Conservation (phyloP, 2,329 filamentous ascomycete genomes). For the Chaetomium sp. region DNA sequence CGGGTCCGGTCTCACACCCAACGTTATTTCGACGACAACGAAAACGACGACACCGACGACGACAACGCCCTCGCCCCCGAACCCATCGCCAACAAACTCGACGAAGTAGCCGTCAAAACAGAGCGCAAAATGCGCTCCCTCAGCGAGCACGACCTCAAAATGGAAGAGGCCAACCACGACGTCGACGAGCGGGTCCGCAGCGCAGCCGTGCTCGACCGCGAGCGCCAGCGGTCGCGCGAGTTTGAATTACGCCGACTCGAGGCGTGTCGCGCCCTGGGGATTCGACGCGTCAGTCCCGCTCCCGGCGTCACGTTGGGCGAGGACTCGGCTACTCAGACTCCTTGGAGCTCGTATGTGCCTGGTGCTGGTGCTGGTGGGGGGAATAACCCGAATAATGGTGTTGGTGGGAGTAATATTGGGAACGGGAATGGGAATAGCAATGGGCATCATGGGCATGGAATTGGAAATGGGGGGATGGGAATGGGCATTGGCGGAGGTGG, state of each 20-base stretch:
- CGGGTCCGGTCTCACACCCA: slow-evolving; percentile 26
- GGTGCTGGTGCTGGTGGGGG: not conserved
- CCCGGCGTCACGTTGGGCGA: slow-evolving; percentile 14
- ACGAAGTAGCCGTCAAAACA: slow-evolving; percentile 40
- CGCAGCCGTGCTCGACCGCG: slow-evolving; percentile 31
- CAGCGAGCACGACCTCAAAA: slow-evolving; percentile 35
- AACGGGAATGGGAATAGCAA: no score
- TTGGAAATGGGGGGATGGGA: no score
- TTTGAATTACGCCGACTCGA: slow-evolving; percentile 46
- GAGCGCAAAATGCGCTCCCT: slow-evolving; percentile 39
- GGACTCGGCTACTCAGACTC: slow-evolving; percentile 9
- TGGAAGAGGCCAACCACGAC: slow-evolving; percentile 41
- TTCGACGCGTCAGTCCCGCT: slow-evolving; percentile 13
- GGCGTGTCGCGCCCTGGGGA: slow-evolving; percentile 36
- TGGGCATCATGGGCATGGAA: no score
- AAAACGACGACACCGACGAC: slow-evolving; percentile 11
- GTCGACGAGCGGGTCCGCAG: slow-evolving; percentile 35
- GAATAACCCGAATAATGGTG: no score
- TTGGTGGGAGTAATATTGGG: no score
- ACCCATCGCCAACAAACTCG: slow-evolving; percentile 39
- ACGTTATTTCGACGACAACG: not conserved
- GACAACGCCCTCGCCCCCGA: slow-evolving; percentile 33
- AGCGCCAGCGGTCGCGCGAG: slow-evolving; percentile 42
- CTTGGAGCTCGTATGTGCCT: slow-evolving; percentile 13
- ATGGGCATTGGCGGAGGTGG: no score